phyloP scores from a whole-genome alignment of 192 early-diverging fungal species.

The Backusella sp. region DNA sequence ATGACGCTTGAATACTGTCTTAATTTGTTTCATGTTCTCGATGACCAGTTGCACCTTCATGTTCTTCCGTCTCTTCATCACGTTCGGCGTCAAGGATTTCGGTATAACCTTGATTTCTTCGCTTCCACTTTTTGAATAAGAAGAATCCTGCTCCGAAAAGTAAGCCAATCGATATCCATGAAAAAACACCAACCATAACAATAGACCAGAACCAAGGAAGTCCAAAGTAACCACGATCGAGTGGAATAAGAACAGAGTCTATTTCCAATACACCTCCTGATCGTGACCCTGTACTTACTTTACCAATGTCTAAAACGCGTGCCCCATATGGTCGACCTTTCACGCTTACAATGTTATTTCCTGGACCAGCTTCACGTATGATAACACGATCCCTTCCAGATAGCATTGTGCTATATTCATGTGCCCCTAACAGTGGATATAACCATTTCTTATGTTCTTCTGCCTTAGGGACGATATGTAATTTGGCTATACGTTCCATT shows the following conservation, averaged over 20 bases:
- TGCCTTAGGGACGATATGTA: constrained; percentile 62
- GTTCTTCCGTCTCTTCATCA: background rate
- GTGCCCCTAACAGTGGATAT: background rate
- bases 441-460: background rate
- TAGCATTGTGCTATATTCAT: constrained; percentile 19
- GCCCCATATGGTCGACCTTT: constrained; percentile 18
- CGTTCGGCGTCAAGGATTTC: constrained; percentile 1
- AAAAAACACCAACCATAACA: background rate
- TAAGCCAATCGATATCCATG: background rate
- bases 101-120: constrained; percentile 3
- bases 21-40: background rate
- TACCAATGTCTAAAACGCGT: constrained; percentile 20
- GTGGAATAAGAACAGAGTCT: constrained; percentile 23
- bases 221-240: constrained; percentile 17
- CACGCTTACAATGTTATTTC: constrained; percentile 10
- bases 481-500: constrained; percentile 50
- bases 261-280: constrained; percentile 27
- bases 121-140: constrained; percentile 10
- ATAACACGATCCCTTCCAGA: constrained; percentile 13
- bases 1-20: background rate
- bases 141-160: background rate
- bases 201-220: constrained; percentile 18
- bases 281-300: constrained; percentile 12
- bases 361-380: constrained; percentile 12
- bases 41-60: background rate